Percentiles rank a stretch among this genome's conserved stretches.
These are phyloP conservation scores for Fraxinus greggii DNA, from an alignment of 305 asterid genomes.

Conservation along the genomic window DNA sequence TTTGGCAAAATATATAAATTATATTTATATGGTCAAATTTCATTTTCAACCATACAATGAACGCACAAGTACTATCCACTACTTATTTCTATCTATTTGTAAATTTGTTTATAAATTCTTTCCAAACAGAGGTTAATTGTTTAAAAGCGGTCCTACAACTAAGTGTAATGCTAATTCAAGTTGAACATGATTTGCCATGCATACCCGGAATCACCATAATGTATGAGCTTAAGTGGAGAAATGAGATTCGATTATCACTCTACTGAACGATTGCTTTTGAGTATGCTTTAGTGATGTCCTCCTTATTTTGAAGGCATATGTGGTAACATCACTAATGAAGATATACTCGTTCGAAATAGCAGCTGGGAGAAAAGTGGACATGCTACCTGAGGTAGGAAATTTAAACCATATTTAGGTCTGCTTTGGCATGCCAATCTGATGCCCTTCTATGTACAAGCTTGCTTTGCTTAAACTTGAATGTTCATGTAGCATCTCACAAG, in stretches of 20 bases:
- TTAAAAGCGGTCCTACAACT: background rate
- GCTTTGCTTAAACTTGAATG: background rate
- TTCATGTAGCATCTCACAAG: background rate
- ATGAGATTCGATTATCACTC: background rate
- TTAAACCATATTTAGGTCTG: constrained; percentile 13
- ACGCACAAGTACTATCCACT: background rate
- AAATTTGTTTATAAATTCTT: background rate
- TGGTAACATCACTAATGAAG: constrained; percentile 86
- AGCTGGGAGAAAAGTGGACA: constrained; percentile 81
- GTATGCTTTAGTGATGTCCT: constrained; percentile 15
- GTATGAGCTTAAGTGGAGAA: background rate
- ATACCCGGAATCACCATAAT: background rate
- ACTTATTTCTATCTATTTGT: background rate
- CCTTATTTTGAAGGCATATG: constrained; percentile 69
- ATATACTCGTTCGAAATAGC: constrained; percentile 90
- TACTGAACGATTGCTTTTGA: constrained; percentile 11
- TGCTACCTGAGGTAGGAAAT: constrained; percentile 79
- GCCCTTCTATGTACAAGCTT: background rate
- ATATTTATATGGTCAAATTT: background rate
- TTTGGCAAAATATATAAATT: background rate
- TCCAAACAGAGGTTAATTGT: background rate
- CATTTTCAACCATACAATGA: background rate
- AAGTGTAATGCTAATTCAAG: background rate
- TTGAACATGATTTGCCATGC: background rate
- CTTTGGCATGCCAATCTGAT: constrained; percentile 4